These are phyloP conservation scores for Curvularia lunata DNA, from an alignment of 2,329 filamentous ascomycete species.

Conservation along the genomic window DNA sequence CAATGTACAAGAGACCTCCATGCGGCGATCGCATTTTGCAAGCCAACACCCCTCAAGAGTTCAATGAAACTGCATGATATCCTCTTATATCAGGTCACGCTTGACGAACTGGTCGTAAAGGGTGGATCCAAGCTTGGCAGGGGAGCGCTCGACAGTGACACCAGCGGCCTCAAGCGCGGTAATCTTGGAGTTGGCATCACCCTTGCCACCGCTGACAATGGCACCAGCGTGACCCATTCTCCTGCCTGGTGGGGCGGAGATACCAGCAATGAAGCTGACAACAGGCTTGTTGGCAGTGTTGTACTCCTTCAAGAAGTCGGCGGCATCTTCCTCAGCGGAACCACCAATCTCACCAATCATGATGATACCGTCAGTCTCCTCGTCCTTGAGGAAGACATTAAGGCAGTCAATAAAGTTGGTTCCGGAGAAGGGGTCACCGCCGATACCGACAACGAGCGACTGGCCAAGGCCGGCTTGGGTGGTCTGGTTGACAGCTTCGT, in stretches of 20 bases:
- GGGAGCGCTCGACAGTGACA: slow-evolving; percentile 85
- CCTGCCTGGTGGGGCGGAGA: slow-evolving; percentile 92
- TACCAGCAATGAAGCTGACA: slow-evolving; percentile 97
- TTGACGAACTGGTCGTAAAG: slow-evolving; percentile 95
- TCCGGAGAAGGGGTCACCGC: slow-evolving; percentile 97
- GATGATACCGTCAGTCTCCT: slow-evolving; percentile 98
- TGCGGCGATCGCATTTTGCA: slow-evolving; percentile 29
- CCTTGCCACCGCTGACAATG: slow-evolving; percentile 97
- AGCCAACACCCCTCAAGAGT: slow-evolving; percentile 28
- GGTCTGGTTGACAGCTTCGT: slow-evolving; percentile 99
- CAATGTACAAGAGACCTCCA: slow-evolving; percentile 42
- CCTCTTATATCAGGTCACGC: slow-evolving; percentile 83
- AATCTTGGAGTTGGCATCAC: slow-evolving; percentile 98
- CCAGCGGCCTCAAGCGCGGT: slow-evolving; percentile 89
- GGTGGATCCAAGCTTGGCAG: slow-evolving; percentile 89
- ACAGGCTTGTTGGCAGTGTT: slow-evolving; percentile 96
- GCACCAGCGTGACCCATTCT: slow-evolving; percentile 99
- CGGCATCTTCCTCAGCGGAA: slow-evolving; percentile 95
- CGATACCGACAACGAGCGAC: slow-evolving; percentile 97
- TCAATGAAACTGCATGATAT: slow-evolving; percentile 17
- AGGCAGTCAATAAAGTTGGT: slow-evolving; percentile 99
- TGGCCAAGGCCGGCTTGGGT: slow-evolving; percentile 96
- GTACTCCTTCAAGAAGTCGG: slow-evolving; percentile 90
- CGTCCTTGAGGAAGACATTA: slow-evolving; percentile 92
- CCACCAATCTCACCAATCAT: slow-evolving; percentile 99